These are phyloP conservation scores for Chlorella sp. DNA, from an alignment of 139 green algal genomes.

Conservation along the genomic window DNA sequence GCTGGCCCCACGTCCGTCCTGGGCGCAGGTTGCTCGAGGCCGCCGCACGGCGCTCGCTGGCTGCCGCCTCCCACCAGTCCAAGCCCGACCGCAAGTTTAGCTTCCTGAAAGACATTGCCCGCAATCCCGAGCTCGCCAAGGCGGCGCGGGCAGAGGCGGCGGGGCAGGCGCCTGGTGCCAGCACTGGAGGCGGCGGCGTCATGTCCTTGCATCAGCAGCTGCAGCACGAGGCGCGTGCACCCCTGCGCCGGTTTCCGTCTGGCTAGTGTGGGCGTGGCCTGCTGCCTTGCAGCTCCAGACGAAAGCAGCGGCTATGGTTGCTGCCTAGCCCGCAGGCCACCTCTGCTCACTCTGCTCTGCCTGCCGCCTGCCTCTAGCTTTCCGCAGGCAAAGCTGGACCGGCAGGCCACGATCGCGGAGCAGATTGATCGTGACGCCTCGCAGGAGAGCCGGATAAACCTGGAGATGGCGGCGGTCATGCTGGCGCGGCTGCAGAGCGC, in stretches of 20 bases:
- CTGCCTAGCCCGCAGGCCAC: too few species aligned
- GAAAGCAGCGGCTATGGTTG: background rate
- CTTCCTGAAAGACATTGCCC: conserved; percentile 47
- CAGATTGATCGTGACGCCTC: conserved; percentile 40
- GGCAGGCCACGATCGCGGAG: conserved; percentile 36
- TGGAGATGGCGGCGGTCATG: conserved; percentile 42
- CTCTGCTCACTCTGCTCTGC: too few species aligned
- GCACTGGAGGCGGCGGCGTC: background rate
- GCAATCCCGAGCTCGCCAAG: conserved; percentile 42
- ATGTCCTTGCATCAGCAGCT: conserved; percentile 3
- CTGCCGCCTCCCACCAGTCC: background rate
- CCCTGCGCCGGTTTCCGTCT: background rate
- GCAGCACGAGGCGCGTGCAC: background rate
- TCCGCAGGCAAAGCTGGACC: conserved; percentile 38
- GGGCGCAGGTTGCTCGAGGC: conserved; percentile 34
- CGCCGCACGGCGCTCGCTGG: conserved; percentile 17
- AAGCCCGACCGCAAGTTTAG: conserved; percentile 23
- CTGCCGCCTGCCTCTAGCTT: too few species aligned
- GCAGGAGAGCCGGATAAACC: conserved; percentile 53
- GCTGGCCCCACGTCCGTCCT: too few species aligned
- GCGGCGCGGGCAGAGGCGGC: conserved; percentile 21
- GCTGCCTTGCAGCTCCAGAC: too few species aligned
- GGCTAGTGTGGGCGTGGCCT: too few species aligned
- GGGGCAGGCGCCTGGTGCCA: background rate
- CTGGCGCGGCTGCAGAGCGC: conserved; percentile 38